Evolutionary conservation across 2,329 filamentous ascomycete genomes (phyloP).

Genomic region (Aspergillus tubingensis): DNA sequence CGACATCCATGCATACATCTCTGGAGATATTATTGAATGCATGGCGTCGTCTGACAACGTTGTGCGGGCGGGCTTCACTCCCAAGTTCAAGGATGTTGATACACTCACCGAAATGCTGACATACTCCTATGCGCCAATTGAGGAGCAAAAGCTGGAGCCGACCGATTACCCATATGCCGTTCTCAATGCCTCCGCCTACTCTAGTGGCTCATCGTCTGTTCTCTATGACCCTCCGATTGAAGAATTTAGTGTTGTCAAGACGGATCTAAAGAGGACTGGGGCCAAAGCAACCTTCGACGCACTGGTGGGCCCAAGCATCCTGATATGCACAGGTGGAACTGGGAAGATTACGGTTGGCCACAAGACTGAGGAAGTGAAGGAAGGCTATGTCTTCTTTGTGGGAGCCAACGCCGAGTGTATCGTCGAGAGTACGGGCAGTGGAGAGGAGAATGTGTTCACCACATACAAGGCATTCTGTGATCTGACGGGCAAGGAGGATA

Average conservation of each 20-base stretch:
- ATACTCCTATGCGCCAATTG: constrained; percentile 91
- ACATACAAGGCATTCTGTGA: constrained; percentile 96
- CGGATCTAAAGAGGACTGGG: constrained; percentile 67
- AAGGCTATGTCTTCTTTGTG: constrained; percentile 79
- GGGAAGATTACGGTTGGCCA: constrained; percentile 84
- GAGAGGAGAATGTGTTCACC: constrained; percentile 67
- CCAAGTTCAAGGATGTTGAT: constrained; percentile 95
- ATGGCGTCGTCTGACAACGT: constrained; percentile 99
- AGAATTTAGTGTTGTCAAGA: constrained; percentile 88
- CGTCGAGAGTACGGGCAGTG: constrained; percentile 64
- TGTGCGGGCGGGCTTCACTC: constrained; percentile 93
- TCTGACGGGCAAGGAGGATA: constrained; percentile 57
- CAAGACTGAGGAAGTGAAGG: constrained; percentile 72
- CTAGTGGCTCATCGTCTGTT: constrained; percentile 67
- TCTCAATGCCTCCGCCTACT: constrained; percentile 79
- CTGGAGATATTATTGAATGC: constrained; percentile 89
- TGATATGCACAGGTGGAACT: constrained; percentile 83
- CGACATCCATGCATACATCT: constrained; percentile 89
- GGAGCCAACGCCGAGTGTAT: constrained; percentile 84
- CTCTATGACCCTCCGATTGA: constrained; percentile 96
- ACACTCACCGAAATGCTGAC: constrained; percentile 90
- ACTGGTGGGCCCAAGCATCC: constrained; percentile 83
- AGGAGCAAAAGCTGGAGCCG: constrained; percentile 89
- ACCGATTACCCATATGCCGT: constrained; percentile 82
- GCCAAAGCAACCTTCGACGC: constrained; percentile 87